Evolutionary conservation across 2,329 filamentous ascomycete genomes (phyloP).

Genomic region (Chaetomium sp.): DNA sequence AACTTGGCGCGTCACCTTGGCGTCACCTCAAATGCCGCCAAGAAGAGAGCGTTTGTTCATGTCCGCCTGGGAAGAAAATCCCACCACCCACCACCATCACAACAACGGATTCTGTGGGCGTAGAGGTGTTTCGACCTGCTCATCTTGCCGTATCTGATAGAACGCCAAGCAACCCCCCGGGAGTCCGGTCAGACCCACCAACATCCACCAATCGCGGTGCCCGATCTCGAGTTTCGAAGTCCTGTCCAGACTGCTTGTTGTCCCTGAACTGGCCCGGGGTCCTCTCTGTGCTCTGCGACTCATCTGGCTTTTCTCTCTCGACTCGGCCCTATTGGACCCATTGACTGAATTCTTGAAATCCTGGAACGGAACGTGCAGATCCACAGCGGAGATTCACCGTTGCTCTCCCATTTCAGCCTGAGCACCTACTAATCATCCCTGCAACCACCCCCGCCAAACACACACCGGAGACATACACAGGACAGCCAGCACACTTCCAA

Average conservation of each 20-base stretch:
- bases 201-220: constrained; percentile 10
- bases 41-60: neutral
- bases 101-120: neutral
- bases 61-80: neutral
- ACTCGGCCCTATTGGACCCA: constrained; percentile 9
- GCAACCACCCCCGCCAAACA: neutral
- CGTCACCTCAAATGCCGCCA: neutral
- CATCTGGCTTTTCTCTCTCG: constrained; percentile 28
- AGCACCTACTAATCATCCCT: constrained; percentile 1
- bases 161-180: constrained; percentile 5
- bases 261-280: constrained; percentile 23
- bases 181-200: neutral
- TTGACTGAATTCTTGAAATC: neutral
- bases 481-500: neutral
- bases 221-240: constrained; percentile 16
- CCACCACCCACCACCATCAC: neutral
- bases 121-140: neutral
- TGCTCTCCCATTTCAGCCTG: constrained; percentile 24
- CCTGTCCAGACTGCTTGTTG: constrained; percentile 20
- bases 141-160: constrained; percentile 9
- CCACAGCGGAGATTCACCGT: constrained; percentile 10
- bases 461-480: neutral
- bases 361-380: constrained; percentile 12
- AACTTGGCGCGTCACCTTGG: neutral
- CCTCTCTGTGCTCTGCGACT: constrained; percentile 11